phyloP scores from a whole-genome alignment of 169 alveolate genomes.

The Plasmodium vivax region DNA sequence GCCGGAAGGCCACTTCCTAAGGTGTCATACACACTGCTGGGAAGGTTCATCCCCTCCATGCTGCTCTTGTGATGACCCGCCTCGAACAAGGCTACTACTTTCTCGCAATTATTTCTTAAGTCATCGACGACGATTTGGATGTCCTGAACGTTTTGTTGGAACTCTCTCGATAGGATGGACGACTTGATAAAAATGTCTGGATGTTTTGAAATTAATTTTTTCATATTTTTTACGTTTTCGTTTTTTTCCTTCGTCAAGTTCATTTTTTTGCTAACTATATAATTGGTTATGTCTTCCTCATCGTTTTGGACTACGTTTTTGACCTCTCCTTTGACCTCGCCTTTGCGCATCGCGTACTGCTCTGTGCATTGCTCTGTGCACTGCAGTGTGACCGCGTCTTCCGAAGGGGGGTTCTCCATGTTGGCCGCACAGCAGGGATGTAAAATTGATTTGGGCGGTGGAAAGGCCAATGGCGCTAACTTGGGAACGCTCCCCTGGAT shows the following conservation, averaged over 20 bases:
- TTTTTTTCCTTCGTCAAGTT: slow-evolving; percentile 48
- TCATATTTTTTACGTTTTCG: slow-evolving; percentile 63
- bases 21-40: not conserved
- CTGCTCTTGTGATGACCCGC: not conserved
- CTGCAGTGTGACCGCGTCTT: not conserved
- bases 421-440: not conserved
- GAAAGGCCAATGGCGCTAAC: not conserved
- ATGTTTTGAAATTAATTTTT: slow-evolving; percentile 49
- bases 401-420: not conserved
- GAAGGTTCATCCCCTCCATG: slow-evolving; percentile 14
- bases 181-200: slow-evolving; percentile 65
- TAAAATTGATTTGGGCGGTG: not conserved
- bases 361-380: not conserved
- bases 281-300: slow-evolving; percentile 45
- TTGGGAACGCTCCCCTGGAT: not conserved
- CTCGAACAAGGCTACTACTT: slow-evolving; percentile 32
- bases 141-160: slow-evolving; percentile 32
- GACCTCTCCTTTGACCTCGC: not conserved
- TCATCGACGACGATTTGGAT: slow-evolving; percentile 20
- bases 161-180: slow-evolving; percentile 38
- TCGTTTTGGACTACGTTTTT: slow-evolving; percentile 37
- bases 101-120: slow-evolving; percentile 14
- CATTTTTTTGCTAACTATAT: slow-evolving; percentile 40
- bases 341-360: not conserved
- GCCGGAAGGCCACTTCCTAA: not conserved